Conservation (phyloP, 148 eudicot species). For the Camellia japonica region DNA sequence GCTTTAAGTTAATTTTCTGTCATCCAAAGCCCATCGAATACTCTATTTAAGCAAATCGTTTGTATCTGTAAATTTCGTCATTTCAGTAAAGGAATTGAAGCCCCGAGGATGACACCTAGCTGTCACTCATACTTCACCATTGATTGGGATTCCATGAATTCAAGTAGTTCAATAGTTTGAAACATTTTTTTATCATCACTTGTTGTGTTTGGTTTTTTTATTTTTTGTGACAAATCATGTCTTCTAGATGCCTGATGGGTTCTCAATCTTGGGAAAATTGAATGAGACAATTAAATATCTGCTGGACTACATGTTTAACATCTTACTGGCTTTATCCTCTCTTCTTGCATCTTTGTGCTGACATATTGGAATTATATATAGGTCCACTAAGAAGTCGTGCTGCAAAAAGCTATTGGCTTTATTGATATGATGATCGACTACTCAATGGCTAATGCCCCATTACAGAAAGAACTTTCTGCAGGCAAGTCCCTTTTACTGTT, state of each 20-base stretch:
- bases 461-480: too few species aligned
- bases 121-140: not conserved
- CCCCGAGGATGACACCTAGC: not conserved
- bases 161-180: not conserved
- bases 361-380: slow-evolving; percentile 16
- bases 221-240: not conserved
- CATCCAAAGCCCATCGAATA: too few species aligned
- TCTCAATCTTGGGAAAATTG: too few species aligned
- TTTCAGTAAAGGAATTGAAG: too few species aligned
- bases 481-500: too few species aligned
- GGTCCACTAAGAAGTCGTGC: slow-evolving; percentile 98
- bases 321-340: too few species aligned
- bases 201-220: not conserved
- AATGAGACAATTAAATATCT: too few species aligned
- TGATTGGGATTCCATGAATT: not conserved
- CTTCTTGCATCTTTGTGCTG: too few species aligned
- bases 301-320: too few species aligned
- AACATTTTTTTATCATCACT: not conserved
- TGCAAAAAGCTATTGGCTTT: slow-evolving; percentile 93
- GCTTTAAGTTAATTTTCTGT: not conserved
- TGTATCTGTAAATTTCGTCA: too few species aligned
- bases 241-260: not conserved
- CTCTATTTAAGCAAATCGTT: too few species aligned
- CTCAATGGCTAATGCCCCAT: too few species aligned
- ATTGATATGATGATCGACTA: slow-evolving; percentile 89